phyloP scores from a whole-genome alignment of 176 grass and related monocot species.

The Melocanna baccifera region DNA sequence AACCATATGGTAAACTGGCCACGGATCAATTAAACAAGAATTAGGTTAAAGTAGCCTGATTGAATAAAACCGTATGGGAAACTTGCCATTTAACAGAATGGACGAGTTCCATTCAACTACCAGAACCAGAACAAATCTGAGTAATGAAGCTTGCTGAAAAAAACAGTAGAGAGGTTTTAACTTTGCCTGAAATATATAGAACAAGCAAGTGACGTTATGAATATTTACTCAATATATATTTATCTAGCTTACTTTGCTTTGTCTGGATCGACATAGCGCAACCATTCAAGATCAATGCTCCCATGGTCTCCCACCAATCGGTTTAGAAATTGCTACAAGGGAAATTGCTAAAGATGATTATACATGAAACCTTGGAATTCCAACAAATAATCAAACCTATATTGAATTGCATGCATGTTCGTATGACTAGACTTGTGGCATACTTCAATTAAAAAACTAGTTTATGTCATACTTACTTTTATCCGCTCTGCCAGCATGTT shows the following conservation, averaged over 20 bases:
- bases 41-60: background rate
- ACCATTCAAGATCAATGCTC: slow-evolving; percentile 73
- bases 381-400: slow-evolving; percentile 13
- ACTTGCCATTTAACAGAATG: background rate
- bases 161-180: background rate
- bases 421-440: background rate
- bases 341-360: slow-evolving; percentile 23
- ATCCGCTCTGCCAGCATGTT: slow-evolving; percentile 81
- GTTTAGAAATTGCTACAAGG: slow-evolving; percentile 57
- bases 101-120: background rate
- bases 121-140: background rate
- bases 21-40: background rate
- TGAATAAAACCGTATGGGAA: background rate
- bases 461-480: slow-evolving; percentile 51
- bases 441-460: background rate
- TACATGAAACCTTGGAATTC: slow-evolving; percentile 7
- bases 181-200: background rate
- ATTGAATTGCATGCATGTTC: background rate
- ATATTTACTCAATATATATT: background rate
- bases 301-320: slow-evolving; percentile 71
- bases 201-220: background rate
- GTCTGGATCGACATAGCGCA: slow-evolving; percentile 60
- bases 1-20: background rate
- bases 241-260: slow-evolving; percentile 71
- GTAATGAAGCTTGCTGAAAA: background rate